Conservation (phyloP, 257 asterid species). For the Prunella vulgaris region DNA sequence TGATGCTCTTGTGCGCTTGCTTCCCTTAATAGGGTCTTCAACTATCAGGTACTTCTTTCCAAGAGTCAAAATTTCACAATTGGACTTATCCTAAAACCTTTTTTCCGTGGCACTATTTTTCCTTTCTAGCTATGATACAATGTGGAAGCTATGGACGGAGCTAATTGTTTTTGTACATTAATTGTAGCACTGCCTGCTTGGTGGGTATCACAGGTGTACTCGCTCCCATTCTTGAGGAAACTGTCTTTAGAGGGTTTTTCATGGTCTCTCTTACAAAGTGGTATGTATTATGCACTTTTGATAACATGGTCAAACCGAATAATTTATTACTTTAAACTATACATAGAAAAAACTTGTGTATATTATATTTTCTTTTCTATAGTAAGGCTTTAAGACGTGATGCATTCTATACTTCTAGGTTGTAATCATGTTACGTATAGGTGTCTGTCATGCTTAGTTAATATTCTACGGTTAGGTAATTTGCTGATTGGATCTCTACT, state of each 20-base stretch:
- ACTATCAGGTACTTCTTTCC: conserved; percentile 54
- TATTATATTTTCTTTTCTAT: too few species aligned
- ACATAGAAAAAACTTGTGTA: too few species aligned
- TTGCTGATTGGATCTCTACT: conserved; percentile 18
- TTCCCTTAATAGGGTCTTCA: conserved; percentile 92
- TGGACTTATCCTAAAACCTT: not conserved
- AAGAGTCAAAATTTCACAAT: conserved; percentile 8
- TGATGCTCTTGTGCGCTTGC: conserved; percentile 89
- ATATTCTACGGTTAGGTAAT: not conserved
- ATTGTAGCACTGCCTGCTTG: conserved; percentile 80
- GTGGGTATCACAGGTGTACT: conserved; percentile 91
- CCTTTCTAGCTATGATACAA: conserved; percentile 4
- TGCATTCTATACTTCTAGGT: not conserved
- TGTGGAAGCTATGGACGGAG: conserved; percentile 16
- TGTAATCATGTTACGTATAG: not conserved
- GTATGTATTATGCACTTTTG: conserved; percentile 31
- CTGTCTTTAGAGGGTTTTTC: conserved; percentile 87
- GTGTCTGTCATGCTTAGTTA: not conserved
- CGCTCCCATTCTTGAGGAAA: conserved; percentile 97
- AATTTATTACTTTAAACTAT: too few species aligned
- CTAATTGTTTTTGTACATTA: conserved; percentile 7
- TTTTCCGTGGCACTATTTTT: not conserved
- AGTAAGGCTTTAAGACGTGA: not conserved
- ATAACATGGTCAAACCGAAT: too few species aligned
- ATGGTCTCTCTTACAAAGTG: conserved; percentile 94